These are phyloP conservation scores for Lichenothelia convexa DNA, from an alignment of 495 filamentous ascomycete species.

Conservation along the genomic window DNA sequence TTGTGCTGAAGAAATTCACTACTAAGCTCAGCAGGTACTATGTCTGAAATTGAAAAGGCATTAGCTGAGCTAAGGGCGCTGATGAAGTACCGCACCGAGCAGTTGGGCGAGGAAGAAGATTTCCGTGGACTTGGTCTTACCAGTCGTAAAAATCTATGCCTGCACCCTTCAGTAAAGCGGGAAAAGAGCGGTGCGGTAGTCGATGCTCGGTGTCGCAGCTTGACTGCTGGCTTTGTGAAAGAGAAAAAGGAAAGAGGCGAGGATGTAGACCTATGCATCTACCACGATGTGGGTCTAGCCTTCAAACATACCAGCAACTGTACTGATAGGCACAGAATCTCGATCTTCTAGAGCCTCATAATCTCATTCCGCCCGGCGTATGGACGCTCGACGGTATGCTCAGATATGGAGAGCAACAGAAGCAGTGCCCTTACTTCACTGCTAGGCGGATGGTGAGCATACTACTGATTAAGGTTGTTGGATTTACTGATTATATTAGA, in stretches of 20 bases:
- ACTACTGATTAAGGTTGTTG: slow-evolving; percentile 10
- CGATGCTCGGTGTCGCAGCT: slow-evolving; percentile 81
- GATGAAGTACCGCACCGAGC: slow-evolving; percentile 82
- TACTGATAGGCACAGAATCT: slow-evolving; percentile 43
- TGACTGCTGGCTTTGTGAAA: slow-evolving; percentile 92
- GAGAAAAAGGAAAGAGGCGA: slow-evolving; percentile 92
- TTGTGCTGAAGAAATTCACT: slow-evolving; percentile 15
- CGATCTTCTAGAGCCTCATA: slow-evolving; percentile 83
- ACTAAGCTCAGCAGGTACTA: slow-evolving; percentile 32
- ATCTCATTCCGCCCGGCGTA: slow-evolving; percentile 79
- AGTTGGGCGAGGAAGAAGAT: slow-evolving; percentile 76
- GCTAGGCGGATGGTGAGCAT: slow-evolving; percentile 82
- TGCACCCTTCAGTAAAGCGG: slow-evolving; percentile 85
- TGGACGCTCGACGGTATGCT: slow-evolving; percentile 87
- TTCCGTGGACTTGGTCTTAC: slow-evolving; percentile 85
- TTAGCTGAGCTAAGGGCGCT: slow-evolving; percentile 75
- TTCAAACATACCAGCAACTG: background rate
- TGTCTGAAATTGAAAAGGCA: slow-evolving; percentile 94
- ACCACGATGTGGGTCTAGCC: slow-evolving; percentile 55
- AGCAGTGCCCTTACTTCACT: slow-evolving; percentile 96
- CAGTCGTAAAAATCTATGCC: slow-evolving; percentile 90
- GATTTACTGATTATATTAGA: slow-evolving; percentile 30
- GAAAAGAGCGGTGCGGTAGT: slow-evolving; percentile 91
- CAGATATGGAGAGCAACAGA: slow-evolving; percentile 80
- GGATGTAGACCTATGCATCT: slow-evolving; percentile 81